Base-by-base conservation (phyloP, 2,329 filamentous ascomycete genomes). In the Coniochaeta ligniaria region DNA sequence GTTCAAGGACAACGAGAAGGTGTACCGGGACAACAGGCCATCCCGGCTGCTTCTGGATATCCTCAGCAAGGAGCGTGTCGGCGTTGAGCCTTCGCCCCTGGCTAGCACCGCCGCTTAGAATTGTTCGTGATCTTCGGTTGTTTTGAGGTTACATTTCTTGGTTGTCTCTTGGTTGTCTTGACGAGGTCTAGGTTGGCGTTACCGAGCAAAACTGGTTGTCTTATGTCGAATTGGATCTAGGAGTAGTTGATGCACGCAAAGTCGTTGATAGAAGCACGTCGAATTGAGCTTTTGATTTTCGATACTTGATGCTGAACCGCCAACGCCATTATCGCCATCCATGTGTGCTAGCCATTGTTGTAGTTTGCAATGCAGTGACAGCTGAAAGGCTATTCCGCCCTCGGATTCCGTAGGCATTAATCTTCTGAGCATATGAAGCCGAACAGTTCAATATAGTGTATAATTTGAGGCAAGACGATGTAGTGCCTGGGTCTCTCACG, bases 41-140 rank as follows among this genome's bases (percentile, higher is more conserved):
- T 92, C 86, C 67, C 90, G 93, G 69, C 83, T 97, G 61, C 83
- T 98, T 73, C 89, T 96, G 24, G 94, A 98, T 73, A 84, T 98
- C 66, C 80, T 99, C 65, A 89, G 90, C 75, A 96, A 94, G 83
- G 92, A 97, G 83, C 89, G 95, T 71, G 92, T 99, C 59, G 95
- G 92, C 69, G 95, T 98, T 38, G 85, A 89, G 74, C 87, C 88
- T 28, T 83, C 76, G 52, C 79, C 86, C 58, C 78, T 88, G 62
- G 86, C 80, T 45, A 75, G 76, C 63, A 70, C 74, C 66, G 80
- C 77, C 65, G 54, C 54, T 57, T 57, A 57, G n/a, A 12, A 22
- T 17, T 17, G 14, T n/a, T 9, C 28, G 11, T 26, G 31, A 38
- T 26, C 31, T 14, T 20, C 35, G 35, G 24, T 55, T 22, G 14